Conservation (phyloP, 108 stramenopile species). For the Ochromonas danica region DNA sequence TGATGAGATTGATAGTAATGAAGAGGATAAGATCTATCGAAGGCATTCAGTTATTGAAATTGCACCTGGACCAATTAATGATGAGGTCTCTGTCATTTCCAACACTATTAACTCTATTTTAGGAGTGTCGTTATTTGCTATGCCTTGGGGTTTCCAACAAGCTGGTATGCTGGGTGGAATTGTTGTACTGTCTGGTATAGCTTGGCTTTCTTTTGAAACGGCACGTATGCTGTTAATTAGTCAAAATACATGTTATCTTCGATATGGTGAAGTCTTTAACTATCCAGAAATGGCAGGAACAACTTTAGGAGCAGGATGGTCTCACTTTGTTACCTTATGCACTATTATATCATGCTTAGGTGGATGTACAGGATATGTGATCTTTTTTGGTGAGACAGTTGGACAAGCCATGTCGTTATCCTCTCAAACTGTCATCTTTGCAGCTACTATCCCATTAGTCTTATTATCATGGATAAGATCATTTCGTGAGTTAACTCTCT, state of each 20-base stretch:
- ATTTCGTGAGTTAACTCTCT: background rate
- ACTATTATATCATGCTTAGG: background rate
- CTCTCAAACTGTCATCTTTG: background rate
- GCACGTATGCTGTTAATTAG: background rate
- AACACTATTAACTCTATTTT: background rate
- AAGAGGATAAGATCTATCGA: background rate
- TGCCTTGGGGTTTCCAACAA: background rate
- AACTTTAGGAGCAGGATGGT: background rate
- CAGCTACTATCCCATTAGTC: background rate
- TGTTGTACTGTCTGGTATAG: background rate
- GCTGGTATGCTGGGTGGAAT: background rate
- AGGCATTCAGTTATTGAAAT: background rate
- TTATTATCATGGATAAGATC: background rate
- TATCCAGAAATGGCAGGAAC: background rate
- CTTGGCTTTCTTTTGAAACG: background rate
- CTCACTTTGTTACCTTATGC: background rate
- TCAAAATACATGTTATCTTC: background rate
- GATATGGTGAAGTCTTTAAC: background rate
- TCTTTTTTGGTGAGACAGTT: background rate
- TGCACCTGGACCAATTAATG: background rate
- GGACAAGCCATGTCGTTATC: background rate
- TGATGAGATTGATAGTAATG: background rate
- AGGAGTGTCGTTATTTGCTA: background rate
- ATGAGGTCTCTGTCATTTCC: background rate
- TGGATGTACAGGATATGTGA: background rate